Conservation (phyloP, 2,329 filamentous ascomycete genomes). For the Xylaria digitata region DNA sequence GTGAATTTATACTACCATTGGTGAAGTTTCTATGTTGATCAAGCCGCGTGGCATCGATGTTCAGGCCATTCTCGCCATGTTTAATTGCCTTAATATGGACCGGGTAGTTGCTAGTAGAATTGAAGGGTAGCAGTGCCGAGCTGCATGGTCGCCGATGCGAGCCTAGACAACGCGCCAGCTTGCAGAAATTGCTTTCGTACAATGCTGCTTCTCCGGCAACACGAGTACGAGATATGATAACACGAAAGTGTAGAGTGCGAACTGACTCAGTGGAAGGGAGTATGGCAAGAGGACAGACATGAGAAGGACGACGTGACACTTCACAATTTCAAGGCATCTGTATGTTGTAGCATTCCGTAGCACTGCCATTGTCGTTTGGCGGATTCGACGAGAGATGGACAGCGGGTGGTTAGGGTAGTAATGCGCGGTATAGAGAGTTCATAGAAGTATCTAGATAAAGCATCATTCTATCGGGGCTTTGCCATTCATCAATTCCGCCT, state of each 20-base stretch:
- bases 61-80: slow-evolving; percentile 22
- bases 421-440: not conserved
- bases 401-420: too few species aligned
- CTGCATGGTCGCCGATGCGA: slow-evolving; percentile 31
- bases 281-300: not conserved
- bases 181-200: slow-evolving; percentile 32
- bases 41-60: slow-evolving; percentile 15
- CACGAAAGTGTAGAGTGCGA: not conserved
- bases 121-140: slow-evolving; percentile 31
- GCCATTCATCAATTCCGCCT: not conserved
- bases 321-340: too few species aligned
- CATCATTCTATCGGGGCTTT: too few species aligned
- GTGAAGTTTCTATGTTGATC: slow-evolving; percentile 31
- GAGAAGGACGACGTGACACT: too few species aligned
- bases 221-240: not conserved
- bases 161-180: slow-evolving; percentile 24
- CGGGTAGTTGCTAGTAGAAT: slow-evolving; percentile 31
- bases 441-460: too few species aligned
- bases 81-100: slow-evolving; percentile 31
- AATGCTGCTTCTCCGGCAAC: not conserved
- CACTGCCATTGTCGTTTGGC: not conserved
- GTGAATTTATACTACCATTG: slow-evolving; percentile 15
- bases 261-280: not conserved
- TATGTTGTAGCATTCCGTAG: not conserved
- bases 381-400: not conserved